Evolutionary conservation across 345 rosid genomes (phyloP).

Genomic region (Populus alba): DNA sequence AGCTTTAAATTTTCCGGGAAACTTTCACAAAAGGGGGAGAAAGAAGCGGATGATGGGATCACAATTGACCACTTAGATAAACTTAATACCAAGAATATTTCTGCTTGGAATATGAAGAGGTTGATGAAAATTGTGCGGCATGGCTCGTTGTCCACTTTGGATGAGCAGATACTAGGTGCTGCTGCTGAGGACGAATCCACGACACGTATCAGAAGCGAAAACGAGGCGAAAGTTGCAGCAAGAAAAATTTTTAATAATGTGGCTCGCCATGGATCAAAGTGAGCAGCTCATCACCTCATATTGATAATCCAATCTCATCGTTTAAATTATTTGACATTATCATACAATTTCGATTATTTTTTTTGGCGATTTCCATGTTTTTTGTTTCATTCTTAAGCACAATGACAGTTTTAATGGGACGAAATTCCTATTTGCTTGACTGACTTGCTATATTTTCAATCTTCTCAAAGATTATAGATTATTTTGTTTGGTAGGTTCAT

Average conservation of each 20-base stretch:
- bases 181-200: slow-evolving; percentile 56
- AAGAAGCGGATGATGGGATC: slow-evolving; percentile 36
- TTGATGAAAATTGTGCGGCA: slow-evolving; percentile 76
- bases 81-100: slow-evolving; percentile 67
- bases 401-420: no score
- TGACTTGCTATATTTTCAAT: not conserved
- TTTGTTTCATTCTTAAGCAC: no score
- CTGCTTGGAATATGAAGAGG: slow-evolving; percentile 99
- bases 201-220: slow-evolving; percentile 61
- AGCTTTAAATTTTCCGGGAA: slow-evolving; percentile 38
- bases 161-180: slow-evolving; percentile 56
- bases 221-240: slow-evolving; percentile 84
- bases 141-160: slow-evolving; percentile 71
- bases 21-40: slow-evolving; percentile 31
- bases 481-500: slow-evolving; percentile 48
- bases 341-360: not conserved
- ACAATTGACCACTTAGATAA: slow-evolving; percentile 63
- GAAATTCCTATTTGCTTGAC: no score
- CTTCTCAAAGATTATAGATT: not conserved
- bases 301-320: not conserved
- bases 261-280: slow-evolving; percentile 59
- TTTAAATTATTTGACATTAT: not conserved
- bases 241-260: slow-evolving; percentile 80
- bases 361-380: no score
- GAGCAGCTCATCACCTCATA: not conserved